A percentile compares a stretch with the other conserved stretches of the same genome.
Conservation (phyloP, 2,329 filamentous ascomycete species). For the Penicillium thymicola region DNA sequence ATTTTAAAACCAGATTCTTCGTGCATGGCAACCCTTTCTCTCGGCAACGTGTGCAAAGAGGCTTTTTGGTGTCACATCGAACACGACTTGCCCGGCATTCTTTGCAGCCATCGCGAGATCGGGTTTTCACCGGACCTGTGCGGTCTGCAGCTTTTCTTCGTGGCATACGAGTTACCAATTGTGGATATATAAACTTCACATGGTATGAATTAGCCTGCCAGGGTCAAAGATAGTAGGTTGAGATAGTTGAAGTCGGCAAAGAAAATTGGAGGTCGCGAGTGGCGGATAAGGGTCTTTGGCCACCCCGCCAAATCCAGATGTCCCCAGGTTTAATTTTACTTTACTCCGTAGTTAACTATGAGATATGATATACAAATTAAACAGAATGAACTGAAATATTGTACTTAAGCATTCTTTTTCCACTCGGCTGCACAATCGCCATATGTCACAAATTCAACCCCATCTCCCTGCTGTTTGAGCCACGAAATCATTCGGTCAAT, state of each 20-base stretch:
- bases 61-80: conserved; percentile 41
- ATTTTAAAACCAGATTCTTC: conserved; percentile 38
- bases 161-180: conserved; percentile 26
- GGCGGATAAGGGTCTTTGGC: not conserved
- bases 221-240: not conserved
- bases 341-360: no score
- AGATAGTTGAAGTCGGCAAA: not conserved
- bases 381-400: not conserved
- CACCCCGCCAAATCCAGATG: not conserved
- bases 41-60: conserved; percentile 37
- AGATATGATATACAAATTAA: no score
- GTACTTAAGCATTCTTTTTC: conserved; percentile 13
- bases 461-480: conserved; percentile 41
- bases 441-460: conserved; percentile 33
- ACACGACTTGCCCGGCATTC: conserved; percentile 43
- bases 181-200: conserved; percentile 20
- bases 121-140: conserved; percentile 36
- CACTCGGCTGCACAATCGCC: conserved; percentile 32
- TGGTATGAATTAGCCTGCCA: conserved; percentile 13
- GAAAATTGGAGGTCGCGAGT: conserved; percentile 4
- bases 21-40: conserved; percentile 37
- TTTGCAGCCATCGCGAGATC: conserved; percentile 41
- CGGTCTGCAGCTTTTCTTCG: conserved; percentile 38
- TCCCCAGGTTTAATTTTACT: not conserved
- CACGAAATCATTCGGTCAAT: conserved; percentile 51